These are phyloP conservation scores for Xerocomus potaroensis DNA, from an alignment of 768 basidiomycete genomes.

Conservation along the genomic window DNA sequence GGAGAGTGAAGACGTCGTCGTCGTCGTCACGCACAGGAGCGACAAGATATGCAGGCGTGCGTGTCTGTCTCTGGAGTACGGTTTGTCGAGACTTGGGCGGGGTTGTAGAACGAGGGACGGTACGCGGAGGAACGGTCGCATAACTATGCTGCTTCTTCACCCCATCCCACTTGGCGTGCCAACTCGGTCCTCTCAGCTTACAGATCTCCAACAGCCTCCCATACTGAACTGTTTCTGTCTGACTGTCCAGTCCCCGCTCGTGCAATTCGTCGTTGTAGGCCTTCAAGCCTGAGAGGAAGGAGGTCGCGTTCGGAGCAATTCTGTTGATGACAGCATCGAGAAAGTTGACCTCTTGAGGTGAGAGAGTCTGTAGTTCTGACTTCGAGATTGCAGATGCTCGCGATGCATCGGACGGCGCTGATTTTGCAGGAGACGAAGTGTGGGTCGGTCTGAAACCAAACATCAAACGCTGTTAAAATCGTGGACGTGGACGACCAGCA, in stretches of 20 bases:
- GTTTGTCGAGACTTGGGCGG: constrained; percentile 17
- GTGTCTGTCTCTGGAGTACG: constrained; percentile 18
- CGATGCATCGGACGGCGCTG: constrained; percentile 36
- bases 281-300: constrained; percentile 78
- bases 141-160: constrained; percentile 58
- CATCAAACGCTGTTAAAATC: too few species aligned
- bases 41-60: constrained; percentile 21
- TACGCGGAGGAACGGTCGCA: constrained; percentile 17
- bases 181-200: constrained; percentile 72
- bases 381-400: constrained; percentile 37
- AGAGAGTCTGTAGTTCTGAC: constrained; percentile 49
- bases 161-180: constrained; percentile 77
- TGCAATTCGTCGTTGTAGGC: constrained; percentile 78
- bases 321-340: constrained; percentile 71
- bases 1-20: constrained; percentile 40
- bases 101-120: constrained; percentile 10
- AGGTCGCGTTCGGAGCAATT: constrained; percentile 63
- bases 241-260: constrained; percentile 70
- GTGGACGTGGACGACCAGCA: constrained; percentile 16
- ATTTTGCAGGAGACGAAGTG: constrained; percentile 43
- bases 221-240: constrained; percentile 76
- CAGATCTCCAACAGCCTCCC: constrained; percentile 79
- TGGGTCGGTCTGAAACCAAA: constrained; percentile 43
- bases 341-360: constrained; percentile 58
- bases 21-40: constrained; percentile 34